Base-by-base conservation (phyloP, 2,329 filamentous ascomycete genomes). In the Helicocarpus griseus region DNA sequence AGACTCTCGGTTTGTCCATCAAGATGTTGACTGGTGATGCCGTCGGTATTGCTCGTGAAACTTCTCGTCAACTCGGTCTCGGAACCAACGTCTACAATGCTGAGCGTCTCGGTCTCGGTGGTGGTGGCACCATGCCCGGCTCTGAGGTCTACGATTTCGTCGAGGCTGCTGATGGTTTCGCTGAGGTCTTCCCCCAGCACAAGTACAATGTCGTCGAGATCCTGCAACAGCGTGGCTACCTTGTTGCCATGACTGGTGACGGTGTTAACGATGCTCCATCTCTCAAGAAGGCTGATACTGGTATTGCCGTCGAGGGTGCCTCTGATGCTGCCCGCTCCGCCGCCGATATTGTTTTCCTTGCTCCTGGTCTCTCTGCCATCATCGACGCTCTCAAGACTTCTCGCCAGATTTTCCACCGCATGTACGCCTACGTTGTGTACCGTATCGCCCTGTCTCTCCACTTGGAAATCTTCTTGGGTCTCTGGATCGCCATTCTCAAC, bases 1-100 rank as follows among this genome's bases (percentile, higher is more conserved):
- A 93, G 78, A 79, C 77, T 57, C 82, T 95, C 53, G 89, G 89
- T 77, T 78, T 95, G 56, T 89, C 86, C 60, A 89, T 95, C 74
- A 95, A 95, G 80, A 95, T 95, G 88, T 81, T 95, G 74, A 95
- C 89, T 73, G 89, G 89, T 79, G 89, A 95, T 68, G 88, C 89
- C 60, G 89, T 95, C 67, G 89, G 88, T 71, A 95, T 95, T 69
- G 89, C 89, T 62, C 85, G 87, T 75, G 89, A 95, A 73, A 94
- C 88, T 61, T 93, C 88, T 50, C 87, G 88, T 64, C 87, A 93
- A 73, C 85, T 95, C 59, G 88, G 89, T 76, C 84, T 95, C 54
- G 89, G 89, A 64, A 93, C 88, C 65, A 95, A 95, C 71, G 83
- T 95, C 63, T 95, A 94, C 78, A 93, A 95, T 65, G 87, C 89